Base-by-base conservation (phyloP, 1,139 yeast genomes). In the Ogataea hybrid region DNA sequence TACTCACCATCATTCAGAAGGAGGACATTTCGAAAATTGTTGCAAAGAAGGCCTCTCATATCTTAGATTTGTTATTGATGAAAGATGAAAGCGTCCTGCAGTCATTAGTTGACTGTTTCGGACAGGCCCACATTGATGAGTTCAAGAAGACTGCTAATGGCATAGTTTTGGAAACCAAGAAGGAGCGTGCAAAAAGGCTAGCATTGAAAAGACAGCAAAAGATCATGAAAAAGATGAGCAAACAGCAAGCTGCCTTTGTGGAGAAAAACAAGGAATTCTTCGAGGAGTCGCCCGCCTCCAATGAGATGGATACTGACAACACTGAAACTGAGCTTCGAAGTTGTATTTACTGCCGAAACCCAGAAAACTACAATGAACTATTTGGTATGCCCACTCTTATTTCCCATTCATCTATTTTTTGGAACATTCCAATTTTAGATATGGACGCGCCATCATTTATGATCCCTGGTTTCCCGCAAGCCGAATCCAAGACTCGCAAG, bases 201-300 rank as follows among this genome's bases (percentile, higher is more conserved):
- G 97, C 96, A 0, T 75, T 79, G 53, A 82, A 77, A 43, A 76
- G 95, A 50, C 87, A 83, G 56, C 77, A 75, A 7, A 84, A 80
- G 54, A 71, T 90, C 34, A 63, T 90, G 75, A 88, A 81, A 2
- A 88, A 84, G 50, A 79, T 92, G 63, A 81, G 81, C 47, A 79
- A 77, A 51, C 95, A 88, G 54, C 97, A 89, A 57, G 67, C 75
- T 12, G 73, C 71, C 63, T 90, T 90, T 62, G 75, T 83, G 41
- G 74, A 76, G 48, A 75, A 77, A 12, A 69, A 73, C 51, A 43
- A 52, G 30, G 38, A 39, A 2, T 51, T 41, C 30, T 52, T 57
- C 28, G 39, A 46, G 14, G 44, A 39, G 21, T 22, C 37, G 11
- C 39, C 32, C n/a, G 36, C 14, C 12, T 60, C 34, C 22, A 39